Conservation (phyloP, 1,139 yeast species). For the Barnettozyma hawaiiensis region DNA sequence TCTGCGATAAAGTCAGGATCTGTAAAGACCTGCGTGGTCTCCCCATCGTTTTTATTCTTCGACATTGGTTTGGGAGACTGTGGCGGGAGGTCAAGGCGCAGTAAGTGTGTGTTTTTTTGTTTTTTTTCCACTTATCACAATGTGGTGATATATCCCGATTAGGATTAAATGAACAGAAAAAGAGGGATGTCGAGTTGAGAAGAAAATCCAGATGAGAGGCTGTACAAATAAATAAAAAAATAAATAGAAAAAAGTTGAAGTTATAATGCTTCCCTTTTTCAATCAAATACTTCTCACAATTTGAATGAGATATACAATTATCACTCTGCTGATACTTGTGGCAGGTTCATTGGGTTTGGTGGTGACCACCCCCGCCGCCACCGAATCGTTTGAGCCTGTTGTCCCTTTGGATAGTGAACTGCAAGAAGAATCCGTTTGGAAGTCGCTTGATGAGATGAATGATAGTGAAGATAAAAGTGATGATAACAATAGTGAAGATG, state of each 20-base stretch:
- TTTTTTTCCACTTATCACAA: too few relatives aligned
- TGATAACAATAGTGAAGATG: neutral
- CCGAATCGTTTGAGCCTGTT: neutral
- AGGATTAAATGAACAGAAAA: too few relatives aligned
- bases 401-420: neutral
- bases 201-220: too few relatives aligned
- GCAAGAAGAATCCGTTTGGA: neutral
- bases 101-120: too few relatives aligned
- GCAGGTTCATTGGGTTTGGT: neutral
- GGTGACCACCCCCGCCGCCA: neutral
- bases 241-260: too few relatives aligned
- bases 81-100: too few relatives aligned
- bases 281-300: neutral
- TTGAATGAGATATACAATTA: neutral
- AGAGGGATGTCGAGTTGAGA: too few relatives aligned
- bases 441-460: neutral
- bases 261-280: too few relatives aligned
- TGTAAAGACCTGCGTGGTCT: neutral
- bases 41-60: neutral
- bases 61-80: neutral
- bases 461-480: too few relatives aligned
- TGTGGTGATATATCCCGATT: too few relatives aligned
- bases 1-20: conserved; percentile 15
- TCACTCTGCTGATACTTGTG: neutral
- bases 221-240: too few relatives aligned